A percentile compares a stretch with the other conserved stretches of the same genome.
Evolutionary conservation across 306 rosid species (phyloP).

Genomic region (Inga oerstediana): DNA sequence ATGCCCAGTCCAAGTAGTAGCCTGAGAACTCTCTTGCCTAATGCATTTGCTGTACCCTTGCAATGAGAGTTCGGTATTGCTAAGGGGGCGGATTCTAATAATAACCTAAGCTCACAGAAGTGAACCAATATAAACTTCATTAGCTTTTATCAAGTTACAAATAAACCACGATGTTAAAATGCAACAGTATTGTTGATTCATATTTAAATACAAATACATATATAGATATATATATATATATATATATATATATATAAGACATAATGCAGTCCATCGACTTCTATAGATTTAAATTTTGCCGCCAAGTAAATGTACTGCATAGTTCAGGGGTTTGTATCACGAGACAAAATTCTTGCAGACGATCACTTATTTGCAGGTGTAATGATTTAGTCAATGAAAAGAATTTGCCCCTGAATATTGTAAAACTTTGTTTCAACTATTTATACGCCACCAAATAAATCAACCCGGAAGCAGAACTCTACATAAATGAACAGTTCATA

Average conservation of each 20-base stretch:
- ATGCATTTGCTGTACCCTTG: conserved; percentile 87
- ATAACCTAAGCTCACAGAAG: conserved; percentile 64
- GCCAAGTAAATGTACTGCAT: conserved; percentile 7
- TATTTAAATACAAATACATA: background rate
- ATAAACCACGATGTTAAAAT: background rate
- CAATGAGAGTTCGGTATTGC: conserved; percentile 72
- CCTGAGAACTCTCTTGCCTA: conserved; percentile 80
- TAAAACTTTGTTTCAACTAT: background rate
- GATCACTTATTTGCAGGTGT: background rate
- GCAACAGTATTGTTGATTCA: background rate
- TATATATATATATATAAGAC: background rate
- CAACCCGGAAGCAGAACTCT: background rate
- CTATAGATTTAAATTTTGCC: background rate
- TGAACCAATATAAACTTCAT: conserved; percentile 15
- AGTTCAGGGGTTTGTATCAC: background rate
- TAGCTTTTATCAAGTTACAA: conserved; percentile 10
- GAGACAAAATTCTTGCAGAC: background rate
- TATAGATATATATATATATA: no score
- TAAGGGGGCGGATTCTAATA: conserved; percentile 92
- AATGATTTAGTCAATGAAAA: conserved; percentile 4
- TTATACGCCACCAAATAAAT: background rate
- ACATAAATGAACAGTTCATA: background rate
- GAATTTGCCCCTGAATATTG: background rate
- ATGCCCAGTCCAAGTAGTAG: conserved; percentile 89
- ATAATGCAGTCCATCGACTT: background rate